These are phyloP conservation scores for Vigna nakashimae DNA, from an alignment of 306 rosid genomes.

Conservation along the genomic window DNA sequence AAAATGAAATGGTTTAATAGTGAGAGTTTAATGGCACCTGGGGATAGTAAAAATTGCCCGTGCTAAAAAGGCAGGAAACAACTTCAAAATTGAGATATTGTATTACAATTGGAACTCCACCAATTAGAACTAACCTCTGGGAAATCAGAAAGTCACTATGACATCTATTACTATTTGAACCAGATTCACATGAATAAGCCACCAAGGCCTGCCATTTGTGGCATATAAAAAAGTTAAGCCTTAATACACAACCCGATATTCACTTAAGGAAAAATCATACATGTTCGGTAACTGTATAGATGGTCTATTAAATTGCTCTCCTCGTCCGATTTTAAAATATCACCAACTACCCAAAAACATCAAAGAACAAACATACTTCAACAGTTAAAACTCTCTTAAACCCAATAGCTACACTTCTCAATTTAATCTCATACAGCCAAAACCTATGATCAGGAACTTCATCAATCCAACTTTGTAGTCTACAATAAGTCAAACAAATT, in stretches of 20 bases:
- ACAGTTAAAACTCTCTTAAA: conserved; percentile 13
- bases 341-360: conserved; percentile 26
- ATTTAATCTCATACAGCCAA: conserved; percentile 21
- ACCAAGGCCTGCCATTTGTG: not conserved
- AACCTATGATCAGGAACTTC: conserved; percentile 11
- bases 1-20: conserved; percentile 43
- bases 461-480: conserved; percentile 15
- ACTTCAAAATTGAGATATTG: conserved; percentile 36
- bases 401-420: conserved; percentile 15
- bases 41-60: not conserved
- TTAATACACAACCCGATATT: conserved; percentile 21
- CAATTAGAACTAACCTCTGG: conserved; percentile 14
- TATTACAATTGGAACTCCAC: conserved; percentile 5
- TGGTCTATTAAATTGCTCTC: conserved; percentile 24
- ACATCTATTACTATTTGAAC: conserved; percentile 16
- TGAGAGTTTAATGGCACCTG: conserved; percentile 37
- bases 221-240: conserved; percentile 19
- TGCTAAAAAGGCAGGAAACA: conserved; percentile 22
- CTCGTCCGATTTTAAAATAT: conserved; percentile 1
- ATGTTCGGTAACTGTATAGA: conserved; percentile 15
- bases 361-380: conserved; percentile 8
- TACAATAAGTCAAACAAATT: conserved; percentile 8
- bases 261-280: conserved; percentile 2
- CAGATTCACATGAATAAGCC: conserved; percentile 12
- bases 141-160: conserved; percentile 5